Conservation (phyloP, 257 asterid species). For the Salvia hispanica region DNA sequence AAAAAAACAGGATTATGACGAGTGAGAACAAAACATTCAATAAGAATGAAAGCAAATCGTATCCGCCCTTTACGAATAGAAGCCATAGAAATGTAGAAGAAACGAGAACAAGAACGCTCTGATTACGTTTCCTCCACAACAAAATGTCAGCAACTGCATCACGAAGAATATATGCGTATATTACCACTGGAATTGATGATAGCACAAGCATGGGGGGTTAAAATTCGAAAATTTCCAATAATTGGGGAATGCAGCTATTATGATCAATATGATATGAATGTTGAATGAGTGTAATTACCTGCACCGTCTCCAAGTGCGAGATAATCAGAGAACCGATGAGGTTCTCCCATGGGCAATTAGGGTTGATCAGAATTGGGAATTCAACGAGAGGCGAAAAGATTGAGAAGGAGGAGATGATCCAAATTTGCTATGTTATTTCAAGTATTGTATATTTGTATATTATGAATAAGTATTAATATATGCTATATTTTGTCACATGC, state of each 20-base stretch:
- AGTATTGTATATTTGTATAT: no score
- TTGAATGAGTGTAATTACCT: conserved; percentile 42
- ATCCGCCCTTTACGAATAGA: conserved; percentile 73
- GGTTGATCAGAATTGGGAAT: conserved; percentile 19
- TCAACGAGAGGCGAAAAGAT: conserved; percentile 14
- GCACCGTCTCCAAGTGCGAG: conserved; percentile 69
- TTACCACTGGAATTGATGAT: neutral
- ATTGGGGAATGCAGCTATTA: conserved; percentile 4
- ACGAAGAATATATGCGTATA: neutral
- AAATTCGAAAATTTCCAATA: neutral
- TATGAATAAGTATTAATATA: no score
- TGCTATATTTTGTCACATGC: no score
- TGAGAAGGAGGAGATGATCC: conserved; percentile 24
- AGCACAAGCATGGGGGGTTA: conserved; percentile 6
- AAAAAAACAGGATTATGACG: conserved; percentile 65
- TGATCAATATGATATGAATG: conserved; percentile 13
- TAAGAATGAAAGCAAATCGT: conserved; percentile 59
- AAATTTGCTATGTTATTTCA: neutral
- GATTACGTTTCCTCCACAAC: conserved; percentile 67
- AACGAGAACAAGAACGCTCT: conserved; percentile 48
- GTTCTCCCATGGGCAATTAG: conserved; percentile 61
- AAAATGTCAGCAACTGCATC: conserved; percentile 79
- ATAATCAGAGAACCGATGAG: conserved; percentile 49
- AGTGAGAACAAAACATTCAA: conserved; percentile 63
- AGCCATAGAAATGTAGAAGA: conserved; percentile 69